Conservation (phyloP, 805 yeast species). For the Yarrowia sp. region DNA sequence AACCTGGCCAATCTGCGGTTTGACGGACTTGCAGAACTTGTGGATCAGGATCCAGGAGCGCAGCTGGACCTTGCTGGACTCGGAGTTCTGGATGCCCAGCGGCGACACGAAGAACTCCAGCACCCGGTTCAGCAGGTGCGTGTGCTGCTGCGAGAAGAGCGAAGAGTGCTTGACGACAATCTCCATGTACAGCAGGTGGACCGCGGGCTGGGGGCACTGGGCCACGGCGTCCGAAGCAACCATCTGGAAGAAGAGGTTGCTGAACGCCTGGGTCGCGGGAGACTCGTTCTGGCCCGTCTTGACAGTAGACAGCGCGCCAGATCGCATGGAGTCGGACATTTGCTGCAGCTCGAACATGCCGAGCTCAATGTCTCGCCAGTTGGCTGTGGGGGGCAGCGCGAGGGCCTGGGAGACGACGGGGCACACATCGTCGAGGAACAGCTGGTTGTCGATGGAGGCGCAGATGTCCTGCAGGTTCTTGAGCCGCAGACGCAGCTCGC, state of each 20-base stretch:
- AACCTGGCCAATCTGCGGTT: constrained; percentile 57
- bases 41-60: constrained; percentile 90
- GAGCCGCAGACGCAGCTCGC: constrained; percentile 71
- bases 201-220: constrained; percentile 69
- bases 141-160: constrained; percentile 48
- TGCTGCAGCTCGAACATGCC: constrained; percentile 80
- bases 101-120: constrained; percentile 76
- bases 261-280: constrained; percentile 50
- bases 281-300: constrained; percentile 39
- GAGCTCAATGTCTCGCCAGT: constrained; percentile 84
- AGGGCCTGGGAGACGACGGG: constrained; percentile 55
- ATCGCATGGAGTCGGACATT: constrained; percentile 75
- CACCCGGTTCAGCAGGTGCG: constrained; percentile 54
- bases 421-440: constrained; percentile 60
- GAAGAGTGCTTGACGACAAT: constrained; percentile 74
- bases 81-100: constrained; percentile 74
- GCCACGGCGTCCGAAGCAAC: constrained; percentile 47
- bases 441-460: constrained; percentile 55
- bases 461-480: constrained; percentile 83
- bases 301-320: constrained; percentile 68
- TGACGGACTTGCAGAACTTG: constrained; percentile 74
- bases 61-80: constrained; percentile 63
- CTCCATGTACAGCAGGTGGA: constrained; percentile 81
- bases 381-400: constrained; percentile 35
- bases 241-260: constrained; percentile 55